phyloP scores from a whole-genome alignment of 2,329 filamentous ascomycete species.

The Pochonia chlamydosporia region DNA sequence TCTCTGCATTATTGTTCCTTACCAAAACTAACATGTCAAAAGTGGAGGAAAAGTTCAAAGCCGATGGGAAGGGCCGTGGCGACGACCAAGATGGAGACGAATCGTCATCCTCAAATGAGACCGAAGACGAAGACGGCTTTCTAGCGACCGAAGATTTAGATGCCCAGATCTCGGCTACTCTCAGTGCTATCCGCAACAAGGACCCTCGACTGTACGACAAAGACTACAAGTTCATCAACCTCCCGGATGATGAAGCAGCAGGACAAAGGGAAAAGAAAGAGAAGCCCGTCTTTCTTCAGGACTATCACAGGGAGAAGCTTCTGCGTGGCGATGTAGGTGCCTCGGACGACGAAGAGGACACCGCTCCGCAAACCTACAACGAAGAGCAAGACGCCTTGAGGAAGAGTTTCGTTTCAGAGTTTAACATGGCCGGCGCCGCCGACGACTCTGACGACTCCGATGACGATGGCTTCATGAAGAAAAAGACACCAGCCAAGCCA shows the following conservation, averaged over 20 bases:
- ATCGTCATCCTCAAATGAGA: constrained; percentile 68
- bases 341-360: constrained; percentile 53
- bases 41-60: constrained; percentile 84
- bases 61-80: constrained; percentile 33
- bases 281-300: constrained; percentile 77
- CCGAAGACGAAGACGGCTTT: constrained; percentile 86
- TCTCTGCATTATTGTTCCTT: neutral
- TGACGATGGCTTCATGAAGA: constrained; percentile 65
- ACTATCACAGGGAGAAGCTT: constrained; percentile 92
- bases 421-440: constrained; percentile 57
- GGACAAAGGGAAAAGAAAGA: constrained; percentile 54
- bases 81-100: constrained; percentile 47
- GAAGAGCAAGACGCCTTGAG: constrained; percentile 86
- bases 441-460: constrained; percentile 46
- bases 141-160: constrained; percentile 82
- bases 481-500: constrained; percentile 51
- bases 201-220: constrained; percentile 88
- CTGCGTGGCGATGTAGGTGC: constrained; percentile 62
- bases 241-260: constrained; percentile 45
- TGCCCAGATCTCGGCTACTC: constrained; percentile 77
- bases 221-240: constrained; percentile 69
- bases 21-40: constrained; percentile 10
- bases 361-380: constrained; percentile 64
- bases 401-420: constrained; percentile 69
- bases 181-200: constrained; percentile 82